These are phyloP conservation scores for Lichtheimia ornata DNA, from an alignment of 371 early-diverging fungal genomes.

Conservation along the genomic window DNA sequence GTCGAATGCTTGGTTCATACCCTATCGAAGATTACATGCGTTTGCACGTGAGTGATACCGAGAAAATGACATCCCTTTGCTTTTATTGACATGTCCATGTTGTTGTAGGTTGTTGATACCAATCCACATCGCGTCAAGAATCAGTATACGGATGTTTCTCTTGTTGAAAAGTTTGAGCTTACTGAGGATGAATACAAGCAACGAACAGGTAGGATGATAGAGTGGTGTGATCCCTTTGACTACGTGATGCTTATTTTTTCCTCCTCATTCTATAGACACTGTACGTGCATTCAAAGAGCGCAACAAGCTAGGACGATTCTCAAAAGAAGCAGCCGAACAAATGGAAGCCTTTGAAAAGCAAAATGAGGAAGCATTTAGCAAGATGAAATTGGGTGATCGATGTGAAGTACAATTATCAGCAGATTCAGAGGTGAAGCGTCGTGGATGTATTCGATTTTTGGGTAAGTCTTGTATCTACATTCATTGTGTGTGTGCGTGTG, in stretches of 20 bases:
- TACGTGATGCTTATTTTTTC: too few relatives aligned
- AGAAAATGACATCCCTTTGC: not conserved
- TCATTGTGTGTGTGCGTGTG: too few relatives aligned
- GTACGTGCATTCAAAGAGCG: constrained; percentile 89
- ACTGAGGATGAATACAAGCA: constrained; percentile 85
- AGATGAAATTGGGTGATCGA: constrained; percentile 78
- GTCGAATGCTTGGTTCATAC: constrained; percentile 82
- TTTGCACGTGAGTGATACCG: constrained; percentile 49
- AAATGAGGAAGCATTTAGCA: constrained; percentile 51
- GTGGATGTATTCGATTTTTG: constrained; percentile 84
- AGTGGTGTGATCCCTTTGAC: too few relatives aligned
- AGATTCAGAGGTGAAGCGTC: constrained; percentile 50
- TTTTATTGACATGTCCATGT: not conserved
- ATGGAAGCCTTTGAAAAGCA: constrained; percentile 42
- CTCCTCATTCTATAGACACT: constrained; percentile 53
- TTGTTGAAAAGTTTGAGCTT: constrained; percentile 92
- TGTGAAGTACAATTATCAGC: constrained; percentile 75
- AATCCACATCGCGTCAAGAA: constrained; percentile 70
- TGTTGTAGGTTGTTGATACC: constrained; percentile 61
- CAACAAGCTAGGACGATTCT: constrained; percentile 88
- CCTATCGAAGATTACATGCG: constrained; percentile 83
- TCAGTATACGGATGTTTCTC: constrained; percentile 83
- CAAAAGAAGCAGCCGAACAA: constrained; percentile 54
- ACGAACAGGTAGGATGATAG: constrained; percentile 47
- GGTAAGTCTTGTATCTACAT: constrained; percentile 44